A percentile compares a stretch with the other conserved stretches of the same genome.
These are phyloP conservation scores for Phytophthora idaei DNA, from an alignment of 352 stramenopile genomes.

Conservation along the genomic window DNA sequence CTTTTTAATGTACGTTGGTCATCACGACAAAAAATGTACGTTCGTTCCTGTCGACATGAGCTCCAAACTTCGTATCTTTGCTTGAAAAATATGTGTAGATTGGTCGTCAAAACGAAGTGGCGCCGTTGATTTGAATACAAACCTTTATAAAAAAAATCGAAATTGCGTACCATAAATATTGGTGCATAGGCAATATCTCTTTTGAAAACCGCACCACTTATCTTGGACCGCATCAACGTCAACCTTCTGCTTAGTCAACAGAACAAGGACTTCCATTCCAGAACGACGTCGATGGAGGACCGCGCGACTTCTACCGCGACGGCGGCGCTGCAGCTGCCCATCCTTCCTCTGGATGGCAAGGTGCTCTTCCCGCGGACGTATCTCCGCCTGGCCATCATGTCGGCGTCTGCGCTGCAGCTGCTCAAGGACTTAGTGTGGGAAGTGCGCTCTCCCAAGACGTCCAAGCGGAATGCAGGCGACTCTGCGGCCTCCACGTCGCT, in stretches of 20 bases:
- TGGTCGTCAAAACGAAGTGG: constrained; percentile 23
- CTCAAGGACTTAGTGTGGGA: constrained; percentile 85
- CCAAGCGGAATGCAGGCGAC: constrained; percentile 27
- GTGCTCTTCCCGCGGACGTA: constrained; percentile 83
- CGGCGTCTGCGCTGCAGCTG: constrained; percentile 64
- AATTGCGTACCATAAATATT: too few species aligned
- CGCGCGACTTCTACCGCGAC: constrained; percentile 22
- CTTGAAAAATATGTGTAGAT: constrained; percentile 20
- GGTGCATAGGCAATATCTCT: too few species aligned
- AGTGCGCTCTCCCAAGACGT: constrained; percentile 57
- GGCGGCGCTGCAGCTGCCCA: constrained; percentile 51
- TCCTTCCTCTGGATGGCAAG: constrained; percentile 71
- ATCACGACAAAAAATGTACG: constrained; percentile 29
- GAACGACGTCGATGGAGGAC: constrained; percentile 33
- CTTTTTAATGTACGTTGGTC: constrained; percentile 34
- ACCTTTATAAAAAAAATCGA: too few species aligned
- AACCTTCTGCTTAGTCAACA: constrained; percentile 23
- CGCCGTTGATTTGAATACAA: constrained; percentile 21
- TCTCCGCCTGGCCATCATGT: constrained; percentile 71
- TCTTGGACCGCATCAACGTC: constrained; percentile 1
- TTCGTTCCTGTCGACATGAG: constrained; percentile 15
- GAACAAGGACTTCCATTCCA: constrained; percentile 19
- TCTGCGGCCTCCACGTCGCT: constrained; percentile 42
- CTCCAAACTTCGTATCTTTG: constrained; percentile 23
- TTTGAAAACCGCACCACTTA: not conserved